These are phyloP conservation scores for Psilocybe cubensis DNA, from an alignment of 768 basidiomycete genomes.

Conservation along the genomic window DNA sequence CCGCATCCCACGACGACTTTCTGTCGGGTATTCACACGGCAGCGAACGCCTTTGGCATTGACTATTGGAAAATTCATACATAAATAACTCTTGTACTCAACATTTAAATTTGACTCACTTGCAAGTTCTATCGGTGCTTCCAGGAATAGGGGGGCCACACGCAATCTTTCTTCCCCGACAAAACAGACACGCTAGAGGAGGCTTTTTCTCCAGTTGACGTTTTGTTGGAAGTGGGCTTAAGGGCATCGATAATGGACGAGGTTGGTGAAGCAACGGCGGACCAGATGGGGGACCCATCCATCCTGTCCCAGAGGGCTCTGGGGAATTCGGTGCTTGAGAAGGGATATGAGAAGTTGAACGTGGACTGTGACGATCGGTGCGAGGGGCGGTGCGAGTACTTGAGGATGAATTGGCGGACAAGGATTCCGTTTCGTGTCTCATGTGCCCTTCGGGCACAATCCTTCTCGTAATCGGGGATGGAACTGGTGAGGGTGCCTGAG, in stretches of 20 bases:
- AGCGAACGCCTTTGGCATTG: slow-evolving; percentile 75
- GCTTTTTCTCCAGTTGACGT: slow-evolving; percentile 51
- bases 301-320: neutral
- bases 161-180: slow-evolving; percentile 73
- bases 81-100: neutral
- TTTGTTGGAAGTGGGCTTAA: slow-evolving; percentile 32
- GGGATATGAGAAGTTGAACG: neutral
- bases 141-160: slow-evolving; percentile 60
- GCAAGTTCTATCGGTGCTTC: slow-evolving; percentile 61
- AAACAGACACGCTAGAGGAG: slow-evolving; percentile 65
- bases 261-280: slow-evolving; percentile 2
- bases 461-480: neutral
- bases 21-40: slow-evolving; percentile 71
- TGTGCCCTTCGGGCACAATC: neutral
- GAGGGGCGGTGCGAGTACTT: neutral
- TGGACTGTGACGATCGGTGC: neutral
- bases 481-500: neutral
- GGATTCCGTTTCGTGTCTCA: neutral
- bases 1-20: slow-evolving; percentile 72
- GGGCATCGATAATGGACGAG: slow-evolving; percentile 16
- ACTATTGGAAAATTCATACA: slow-evolving; percentile 38
- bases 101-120: slow-evolving; percentile 49
- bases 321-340: slow-evolving; percentile 2
- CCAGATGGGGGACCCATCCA: slow-evolving; percentile 8
- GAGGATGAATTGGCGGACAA: neutral